Conservation (phyloP, 345 rosid genomes). For the Kernera saxatilis region DNA sequence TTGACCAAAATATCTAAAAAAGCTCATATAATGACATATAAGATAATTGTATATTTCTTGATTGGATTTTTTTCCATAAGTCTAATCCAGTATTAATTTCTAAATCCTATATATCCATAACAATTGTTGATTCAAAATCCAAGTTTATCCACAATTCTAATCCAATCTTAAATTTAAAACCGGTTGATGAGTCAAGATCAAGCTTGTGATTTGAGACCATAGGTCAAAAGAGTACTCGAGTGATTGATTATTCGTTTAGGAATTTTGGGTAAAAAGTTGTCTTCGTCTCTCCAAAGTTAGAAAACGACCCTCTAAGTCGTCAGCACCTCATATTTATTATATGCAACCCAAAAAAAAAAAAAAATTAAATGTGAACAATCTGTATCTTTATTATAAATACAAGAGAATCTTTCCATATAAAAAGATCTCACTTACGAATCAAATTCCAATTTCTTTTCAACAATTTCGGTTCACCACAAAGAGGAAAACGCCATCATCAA, state of each 20-base stretch:
- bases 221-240: conserved; percentile 5
- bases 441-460: not conserved
- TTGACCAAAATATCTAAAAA: not conserved
- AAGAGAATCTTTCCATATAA: not conserved
- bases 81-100: not conserved
- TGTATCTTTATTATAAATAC: not conserved
- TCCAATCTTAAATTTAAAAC: not conserved
- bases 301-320: conserved; percentile 12
- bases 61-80: not conserved
- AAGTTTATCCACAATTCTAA: not conserved
- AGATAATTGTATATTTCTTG: not conserved
- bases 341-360: not conserved
- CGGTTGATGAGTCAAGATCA: not conserved
- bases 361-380: not conserved
- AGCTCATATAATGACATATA: not conserved
- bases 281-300: not conserved
- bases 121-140: not conserved
- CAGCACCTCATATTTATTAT: conserved; percentile 9
- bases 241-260: not conserved
- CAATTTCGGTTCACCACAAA: not conserved
- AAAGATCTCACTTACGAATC: not conserved
- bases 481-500: not conserved
- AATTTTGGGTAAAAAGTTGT: not conserved
- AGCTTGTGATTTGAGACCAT: not conserved
- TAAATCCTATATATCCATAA: not conserved